Evolutionary conservation across 2,329 filamentous ascomycete genomes (phyloP).

Genomic region (Ceratocystis cubensis): DNA sequence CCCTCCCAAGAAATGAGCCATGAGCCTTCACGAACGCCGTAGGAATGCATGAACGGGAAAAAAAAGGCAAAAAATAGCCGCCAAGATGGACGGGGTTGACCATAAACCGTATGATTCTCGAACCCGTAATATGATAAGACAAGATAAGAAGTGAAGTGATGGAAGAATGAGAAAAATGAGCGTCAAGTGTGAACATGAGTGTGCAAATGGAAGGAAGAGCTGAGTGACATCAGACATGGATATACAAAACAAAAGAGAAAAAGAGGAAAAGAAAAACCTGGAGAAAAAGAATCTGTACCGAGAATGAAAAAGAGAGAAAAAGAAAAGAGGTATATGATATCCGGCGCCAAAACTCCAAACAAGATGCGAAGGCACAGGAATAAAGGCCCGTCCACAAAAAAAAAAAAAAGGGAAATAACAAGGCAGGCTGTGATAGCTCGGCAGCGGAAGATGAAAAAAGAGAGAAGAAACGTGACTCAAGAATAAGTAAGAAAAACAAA

Average conservation of each 20-base stretch:
- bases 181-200: background rate
- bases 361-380: conserved; percentile 16
- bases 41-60: background rate
- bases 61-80: background rate
- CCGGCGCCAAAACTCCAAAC: conserved; percentile 16
- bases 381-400: conserved; percentile 10
- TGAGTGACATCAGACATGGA: conserved; percentile 1
- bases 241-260: background rate
- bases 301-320: background rate
- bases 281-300: background rate
- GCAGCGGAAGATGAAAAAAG: background rate
- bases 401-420: background rate
- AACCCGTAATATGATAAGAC: conserved; percentile 2
- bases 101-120: background rate
- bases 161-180: background rate
- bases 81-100: background rate
- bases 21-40: background rate
- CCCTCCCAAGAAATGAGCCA: background rate
- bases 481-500: background rate
- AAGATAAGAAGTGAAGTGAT: conserved; percentile 3
- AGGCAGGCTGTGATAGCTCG: conserved; percentile 5
- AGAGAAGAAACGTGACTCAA: background rate
- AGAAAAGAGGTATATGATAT: conserved; percentile 9
- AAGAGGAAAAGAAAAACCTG: background rate
- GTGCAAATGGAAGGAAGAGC: conserved; percentile 1